A percentile compares a stretch with the other conserved stretches of the same genome.
Conservation (phyloP, 768 basidiomycete genomes). For the Naganishia kalamii region DNA sequence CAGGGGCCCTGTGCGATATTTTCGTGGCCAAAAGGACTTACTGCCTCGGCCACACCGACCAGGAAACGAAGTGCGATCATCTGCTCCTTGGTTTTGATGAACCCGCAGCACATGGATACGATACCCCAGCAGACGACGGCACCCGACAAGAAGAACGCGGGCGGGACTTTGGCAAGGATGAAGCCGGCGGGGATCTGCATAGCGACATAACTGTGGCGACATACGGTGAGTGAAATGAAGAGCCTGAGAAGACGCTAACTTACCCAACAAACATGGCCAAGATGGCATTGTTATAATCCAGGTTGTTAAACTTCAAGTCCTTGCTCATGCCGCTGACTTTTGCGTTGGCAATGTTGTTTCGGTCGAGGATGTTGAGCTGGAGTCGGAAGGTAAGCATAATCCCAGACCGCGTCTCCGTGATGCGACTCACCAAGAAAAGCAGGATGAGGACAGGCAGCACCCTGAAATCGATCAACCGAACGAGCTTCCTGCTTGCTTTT, state of each 20-base stretch:
- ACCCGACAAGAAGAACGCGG: constrained; percentile 11
- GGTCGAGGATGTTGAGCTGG: constrained; percentile 24
- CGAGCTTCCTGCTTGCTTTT: constrained; percentile 10
- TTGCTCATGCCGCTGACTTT: constrained; percentile 20
- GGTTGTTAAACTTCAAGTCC: constrained; percentile 17
- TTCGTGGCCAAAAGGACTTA: not conserved
- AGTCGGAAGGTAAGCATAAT: not conserved
- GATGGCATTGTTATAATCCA: constrained; percentile 12
- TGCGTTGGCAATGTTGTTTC: constrained; percentile 20
- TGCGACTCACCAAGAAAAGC: constrained; percentile 9
- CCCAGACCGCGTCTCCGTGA: not conserved
- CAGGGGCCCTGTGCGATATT: no score
- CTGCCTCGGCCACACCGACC: constrained; percentile 15
- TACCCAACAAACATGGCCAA: constrained; percentile 17
- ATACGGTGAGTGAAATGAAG: not conserved
- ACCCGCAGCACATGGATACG: constrained; percentile 17
- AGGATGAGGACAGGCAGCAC: constrained; percentile 18
- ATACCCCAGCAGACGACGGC: constrained; percentile 16
- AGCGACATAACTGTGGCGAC: not conserved
- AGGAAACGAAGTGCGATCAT: constrained; percentile 8
- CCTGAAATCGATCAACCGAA: constrained; percentile 18
- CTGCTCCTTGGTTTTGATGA: not conserved
- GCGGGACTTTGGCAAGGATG: constrained; percentile 15
- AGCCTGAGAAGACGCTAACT: not conserved
- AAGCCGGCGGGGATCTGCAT: constrained; percentile 16